Evolutionary conservation across 208 protist genomes (phyloP).

Genomic region (Acanthamoeba royreba): DNA sequence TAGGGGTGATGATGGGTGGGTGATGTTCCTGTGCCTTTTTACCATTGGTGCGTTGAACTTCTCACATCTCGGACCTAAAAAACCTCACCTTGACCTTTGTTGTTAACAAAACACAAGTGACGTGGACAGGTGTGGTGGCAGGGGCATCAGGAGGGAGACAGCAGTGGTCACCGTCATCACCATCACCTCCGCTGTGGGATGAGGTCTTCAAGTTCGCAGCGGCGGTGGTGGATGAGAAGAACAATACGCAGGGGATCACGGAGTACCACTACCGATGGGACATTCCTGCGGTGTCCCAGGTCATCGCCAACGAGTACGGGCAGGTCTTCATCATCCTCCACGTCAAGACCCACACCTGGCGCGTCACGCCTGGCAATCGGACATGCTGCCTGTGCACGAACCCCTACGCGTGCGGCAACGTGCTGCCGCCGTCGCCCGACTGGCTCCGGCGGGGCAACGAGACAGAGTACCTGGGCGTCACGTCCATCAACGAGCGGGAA

Average conservation of each 20-base stretch:
- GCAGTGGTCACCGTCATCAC: no score
- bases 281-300: not conserved
- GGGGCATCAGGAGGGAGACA: no score
- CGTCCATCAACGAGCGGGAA: slow-evolving; percentile 8
- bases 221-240: not conserved
- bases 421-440: not conserved
- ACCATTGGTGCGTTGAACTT: no score
- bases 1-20: no score
- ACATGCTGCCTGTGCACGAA: slow-evolving; percentile 29
- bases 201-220: slow-evolving; percentile 20
- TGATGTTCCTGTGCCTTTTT: no score
- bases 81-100: no score
- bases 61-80: no score
- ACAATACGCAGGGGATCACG: not conserved
- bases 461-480: slow-evolving; percentile 14
- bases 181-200: slow-evolving; percentile 4
- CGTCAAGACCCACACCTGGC: slow-evolving; percentile 32
- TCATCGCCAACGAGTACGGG: not conserved
- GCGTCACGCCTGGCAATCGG: not conserved
- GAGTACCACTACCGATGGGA: slow-evolving; percentile 37
- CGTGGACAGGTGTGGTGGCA: no score
- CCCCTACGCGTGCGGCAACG: not conserved
- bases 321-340: not conserved
- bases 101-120: no score
- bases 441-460: not conserved